These are phyloP conservation scores for Poterioochromonas sp. DNA, from an alignment of 352 stramenopile species.

Conservation along the genomic window DNA sequence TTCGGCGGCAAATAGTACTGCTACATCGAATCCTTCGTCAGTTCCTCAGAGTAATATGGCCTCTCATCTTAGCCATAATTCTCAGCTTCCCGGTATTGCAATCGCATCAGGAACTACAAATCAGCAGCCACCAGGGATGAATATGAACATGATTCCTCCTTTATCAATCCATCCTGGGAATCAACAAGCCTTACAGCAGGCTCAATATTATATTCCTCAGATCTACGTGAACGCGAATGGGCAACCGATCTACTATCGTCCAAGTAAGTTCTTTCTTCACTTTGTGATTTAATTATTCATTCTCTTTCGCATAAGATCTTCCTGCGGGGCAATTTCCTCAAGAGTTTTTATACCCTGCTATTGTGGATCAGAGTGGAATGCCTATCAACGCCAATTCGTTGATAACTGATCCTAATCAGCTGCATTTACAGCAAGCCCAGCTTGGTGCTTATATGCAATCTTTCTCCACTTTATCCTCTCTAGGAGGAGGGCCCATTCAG, in stretches of 20 bases:
- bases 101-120: neutral
- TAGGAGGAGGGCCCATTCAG: neutral
- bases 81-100: neutral
- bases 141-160: neutral
- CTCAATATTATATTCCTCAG: neutral
- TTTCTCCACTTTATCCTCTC: neutral
- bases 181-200: neutral
- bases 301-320: neutral
- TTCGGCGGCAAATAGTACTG: too few relatives aligned
- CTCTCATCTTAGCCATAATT: neutral
- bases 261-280: neutral
- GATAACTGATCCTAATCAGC: neutral
- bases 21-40: too few relatives aligned
- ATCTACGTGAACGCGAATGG: slow-evolving; percentile 1
- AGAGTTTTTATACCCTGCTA: slow-evolving; percentile 4
- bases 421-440: neutral
- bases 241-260: slow-evolving; percentile 3
- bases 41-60: neutral
- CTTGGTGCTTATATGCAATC: neutral
- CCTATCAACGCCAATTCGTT: neutral
- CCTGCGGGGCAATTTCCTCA: neutral
- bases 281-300: neutral
- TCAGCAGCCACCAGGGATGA: neutral
- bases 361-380: neutral
- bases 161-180: neutral